A percentile compares a stretch with the other conserved stretches of the same genome.
Conservation (phyloP, 495 filamentous ascomycete genomes). For the Podospora conica region DNA sequence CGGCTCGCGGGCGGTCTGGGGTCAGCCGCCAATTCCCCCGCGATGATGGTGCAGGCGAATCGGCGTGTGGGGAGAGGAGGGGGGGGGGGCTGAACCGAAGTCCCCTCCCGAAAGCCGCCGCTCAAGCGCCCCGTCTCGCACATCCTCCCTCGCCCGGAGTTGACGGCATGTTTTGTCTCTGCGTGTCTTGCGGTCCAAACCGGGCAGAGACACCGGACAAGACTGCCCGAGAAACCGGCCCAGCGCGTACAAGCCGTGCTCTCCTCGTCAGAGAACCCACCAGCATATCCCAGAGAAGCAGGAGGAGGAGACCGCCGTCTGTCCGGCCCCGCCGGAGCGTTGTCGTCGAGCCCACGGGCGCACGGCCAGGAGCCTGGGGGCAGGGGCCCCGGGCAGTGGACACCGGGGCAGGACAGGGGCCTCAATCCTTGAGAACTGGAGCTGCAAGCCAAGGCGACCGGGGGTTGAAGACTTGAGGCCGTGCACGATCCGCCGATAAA, state of each 20-base stretch:
- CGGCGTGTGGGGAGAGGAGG: not conserved
- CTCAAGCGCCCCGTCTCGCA: not conserved
- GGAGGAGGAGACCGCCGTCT: not conserved
- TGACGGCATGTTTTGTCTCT: not conserved
- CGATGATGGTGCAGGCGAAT: slow-evolving; percentile 6
- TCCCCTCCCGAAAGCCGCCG: not conserved
- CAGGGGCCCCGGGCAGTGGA: too few species aligned
- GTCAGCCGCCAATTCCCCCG: slow-evolving; percentile 14
- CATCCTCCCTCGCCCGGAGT: slow-evolving; percentile 1
- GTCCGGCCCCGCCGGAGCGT: not conserved
- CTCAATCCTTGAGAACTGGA: not conserved
- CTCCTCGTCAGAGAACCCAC: not conserved
- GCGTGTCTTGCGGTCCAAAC: slow-evolving; percentile 3
- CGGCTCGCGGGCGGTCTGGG: slow-evolving; percentile 15
- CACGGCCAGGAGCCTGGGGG: not conserved
- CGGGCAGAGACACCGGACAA: not conserved
- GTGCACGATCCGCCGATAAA: slow-evolving; percentile 6
- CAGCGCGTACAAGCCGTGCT: not conserved
- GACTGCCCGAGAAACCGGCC: not conserved
- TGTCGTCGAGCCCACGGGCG: not conserved
- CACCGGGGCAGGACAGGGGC: not conserved
- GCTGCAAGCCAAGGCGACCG: slow-evolving; percentile 11
- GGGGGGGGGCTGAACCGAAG: slow-evolving; percentile 1
- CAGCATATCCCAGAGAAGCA: not conserved
- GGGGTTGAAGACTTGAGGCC: not conserved